These are phyloP conservation scores for Alternaria brassicae DNA, from an alignment of 2,329 filamentous ascomycete genomes.

Conservation along the genomic window DNA sequence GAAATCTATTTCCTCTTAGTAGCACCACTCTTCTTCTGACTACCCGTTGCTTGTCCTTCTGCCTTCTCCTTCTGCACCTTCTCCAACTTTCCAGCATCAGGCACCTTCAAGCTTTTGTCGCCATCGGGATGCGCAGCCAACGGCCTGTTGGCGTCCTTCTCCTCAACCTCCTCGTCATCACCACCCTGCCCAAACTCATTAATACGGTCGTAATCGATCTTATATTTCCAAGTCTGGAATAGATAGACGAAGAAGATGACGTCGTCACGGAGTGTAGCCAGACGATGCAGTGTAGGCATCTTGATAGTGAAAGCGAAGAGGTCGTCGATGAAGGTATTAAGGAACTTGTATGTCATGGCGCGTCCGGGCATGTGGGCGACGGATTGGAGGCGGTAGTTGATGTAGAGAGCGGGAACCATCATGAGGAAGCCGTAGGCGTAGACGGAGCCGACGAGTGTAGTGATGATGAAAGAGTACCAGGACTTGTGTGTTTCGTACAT, in stretches of 20 bases:
- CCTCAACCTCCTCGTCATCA: conserved; percentile 73
- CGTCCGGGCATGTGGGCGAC: conserved; percentile 97
- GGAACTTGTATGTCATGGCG: conserved; percentile 97
- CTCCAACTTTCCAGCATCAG: conserved; percentile 23
- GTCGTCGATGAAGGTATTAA: conserved; percentile 99
- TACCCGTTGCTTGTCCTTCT: conserved; percentile 28
- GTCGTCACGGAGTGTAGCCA: conserved; percentile 92
- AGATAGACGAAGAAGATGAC: conserved; percentile 98
- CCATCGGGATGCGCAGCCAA: conserved; percentile 45
- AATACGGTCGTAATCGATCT: conserved; percentile 86
- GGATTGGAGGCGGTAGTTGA: conserved; percentile 93
- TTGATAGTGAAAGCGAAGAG: conserved; percentile 99
- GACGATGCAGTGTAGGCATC: conserved; percentile 92
- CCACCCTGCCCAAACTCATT: conserved; percentile 99
- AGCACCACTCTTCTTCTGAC: conserved; percentile 36
- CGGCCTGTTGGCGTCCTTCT: conserved; percentile 56
- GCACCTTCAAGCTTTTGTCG: conserved; percentile 37
- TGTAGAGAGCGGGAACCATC: conserved; percentile 98
- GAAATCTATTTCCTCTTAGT: conserved; percentile 40
- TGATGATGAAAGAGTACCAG: conserved; percentile 96
- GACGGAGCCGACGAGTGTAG: conserved; percentile 92
- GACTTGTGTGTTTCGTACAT: conserved; percentile 95
- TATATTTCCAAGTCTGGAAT: conserved; percentile 94
- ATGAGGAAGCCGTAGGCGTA: conserved; percentile 99
- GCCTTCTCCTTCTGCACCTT: conserved; percentile 30